These are phyloP conservation scores for Alternaria triticina DNA, from an alignment of 2,329 filamentous ascomycete genomes.

Conservation along the genomic window DNA sequence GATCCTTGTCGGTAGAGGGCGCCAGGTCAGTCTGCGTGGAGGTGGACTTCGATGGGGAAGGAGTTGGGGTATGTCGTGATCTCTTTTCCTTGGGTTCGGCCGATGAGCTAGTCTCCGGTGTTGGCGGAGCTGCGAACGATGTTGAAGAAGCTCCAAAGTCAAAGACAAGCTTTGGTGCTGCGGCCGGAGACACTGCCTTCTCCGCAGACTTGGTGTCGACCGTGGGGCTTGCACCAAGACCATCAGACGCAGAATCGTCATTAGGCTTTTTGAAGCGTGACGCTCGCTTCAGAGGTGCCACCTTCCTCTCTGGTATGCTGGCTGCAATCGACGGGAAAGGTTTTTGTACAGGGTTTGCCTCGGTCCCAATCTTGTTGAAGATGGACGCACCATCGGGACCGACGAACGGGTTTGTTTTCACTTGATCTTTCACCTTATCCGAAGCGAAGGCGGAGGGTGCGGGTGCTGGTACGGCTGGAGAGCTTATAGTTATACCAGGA, in stretches of 20 bases:
- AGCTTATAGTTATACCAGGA: not conserved
- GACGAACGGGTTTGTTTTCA: not conserved
- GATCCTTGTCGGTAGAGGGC: not conserved
- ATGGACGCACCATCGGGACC: not conserved
- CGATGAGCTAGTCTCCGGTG: not conserved
- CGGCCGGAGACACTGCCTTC: rapidly evolving
- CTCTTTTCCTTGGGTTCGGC: not conserved
- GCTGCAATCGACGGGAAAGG: not conserved
- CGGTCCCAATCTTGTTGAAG: not conserved
- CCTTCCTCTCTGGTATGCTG: not conserved
- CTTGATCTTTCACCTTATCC: too few species aligned
- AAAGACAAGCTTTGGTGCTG: not conserved
- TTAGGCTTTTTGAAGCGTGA: not conserved
- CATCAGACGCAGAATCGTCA: not conserved
- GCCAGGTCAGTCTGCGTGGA: not conserved
- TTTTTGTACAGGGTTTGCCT: not conserved
- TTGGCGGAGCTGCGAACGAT: not conserved
- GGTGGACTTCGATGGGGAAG: not conserved
- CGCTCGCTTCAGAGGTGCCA: not conserved
- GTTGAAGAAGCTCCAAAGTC: not conserved
- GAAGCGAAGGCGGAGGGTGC: too few species aligned
- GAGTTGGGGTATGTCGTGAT: not conserved
- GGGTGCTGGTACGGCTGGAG: not conserved
- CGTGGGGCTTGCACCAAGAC: not conserved
- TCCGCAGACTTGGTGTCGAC: rapidly evolving